phyloP scores from a whole-genome alignment of 1,139 yeast genomes.

The Blastobotrys niveus region DNA sequence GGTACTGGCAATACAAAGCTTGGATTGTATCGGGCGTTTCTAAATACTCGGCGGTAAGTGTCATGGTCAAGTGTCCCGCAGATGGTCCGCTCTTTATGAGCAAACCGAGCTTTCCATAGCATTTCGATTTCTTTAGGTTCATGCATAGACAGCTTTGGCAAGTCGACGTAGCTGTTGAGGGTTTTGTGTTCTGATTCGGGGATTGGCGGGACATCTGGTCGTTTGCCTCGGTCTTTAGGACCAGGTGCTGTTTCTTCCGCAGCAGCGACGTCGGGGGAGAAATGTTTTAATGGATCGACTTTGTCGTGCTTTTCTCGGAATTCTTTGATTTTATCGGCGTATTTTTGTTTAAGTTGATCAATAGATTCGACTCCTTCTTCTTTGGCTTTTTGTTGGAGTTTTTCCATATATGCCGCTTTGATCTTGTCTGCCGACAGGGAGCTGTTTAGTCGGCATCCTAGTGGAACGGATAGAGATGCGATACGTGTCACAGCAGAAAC shows the following conservation, averaged over 20 bases:
- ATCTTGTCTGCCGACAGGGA: no score
- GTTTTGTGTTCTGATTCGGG: slow-evolving; percentile 47
- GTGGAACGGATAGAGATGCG: not conserved
- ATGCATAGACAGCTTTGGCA: slow-evolving; percentile 52
- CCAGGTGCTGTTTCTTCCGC: slow-evolving; percentile 39
- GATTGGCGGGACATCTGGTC: slow-evolving; percentile 11
- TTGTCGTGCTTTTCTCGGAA: slow-evolving; percentile 53
- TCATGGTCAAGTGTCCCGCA: slow-evolving; percentile 57
- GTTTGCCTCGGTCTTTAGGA: slow-evolving; percentile 29
- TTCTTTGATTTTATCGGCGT: slow-evolving; percentile 55
- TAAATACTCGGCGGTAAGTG: slow-evolving; percentile 55
- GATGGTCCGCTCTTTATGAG: slow-evolving; percentile 51
- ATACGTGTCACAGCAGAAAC: no score
- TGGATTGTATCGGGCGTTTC: slow-evolving; percentile 69
- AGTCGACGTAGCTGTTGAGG: slow-evolving; percentile 61
- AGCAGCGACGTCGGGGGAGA: no score
- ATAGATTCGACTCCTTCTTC: slow-evolving; percentile 43
- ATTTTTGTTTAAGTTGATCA: slow-evolving; percentile 56
- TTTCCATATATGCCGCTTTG: not conserved
- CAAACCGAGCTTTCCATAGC: slow-evolving; percentile 87
- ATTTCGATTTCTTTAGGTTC: slow-evolving; percentile 64
- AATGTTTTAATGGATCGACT: slow-evolving; percentile 65
- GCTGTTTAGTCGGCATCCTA: not conserved
- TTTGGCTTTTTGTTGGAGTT: slow-evolving; percentile 6
- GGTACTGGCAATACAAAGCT: slow-evolving; percentile 45